Conservation (phyloP, 441 rosid genomes). For the Croton laevigatus region DNA sequence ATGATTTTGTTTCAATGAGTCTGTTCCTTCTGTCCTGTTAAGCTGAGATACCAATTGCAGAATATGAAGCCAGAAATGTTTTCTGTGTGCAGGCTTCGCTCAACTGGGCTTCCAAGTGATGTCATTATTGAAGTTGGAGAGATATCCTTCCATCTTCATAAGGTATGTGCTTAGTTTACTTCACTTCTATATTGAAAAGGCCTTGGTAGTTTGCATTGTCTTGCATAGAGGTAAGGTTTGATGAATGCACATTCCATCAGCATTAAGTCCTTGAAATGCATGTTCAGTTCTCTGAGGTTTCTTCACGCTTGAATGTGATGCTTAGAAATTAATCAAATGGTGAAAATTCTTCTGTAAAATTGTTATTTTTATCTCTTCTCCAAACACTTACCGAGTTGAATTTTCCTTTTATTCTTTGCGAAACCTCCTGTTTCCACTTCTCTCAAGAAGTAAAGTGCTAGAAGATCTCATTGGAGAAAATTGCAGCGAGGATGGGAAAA, state of each 20-base stretch:
- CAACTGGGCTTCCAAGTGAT: constrained; percentile 86
- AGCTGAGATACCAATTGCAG: neutral
- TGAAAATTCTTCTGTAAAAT: neutral
- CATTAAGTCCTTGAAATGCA: neutral
- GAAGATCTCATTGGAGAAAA: constrained; percentile 48
- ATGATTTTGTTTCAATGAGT: neutral
- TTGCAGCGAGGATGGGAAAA: constrained; percentile 36
- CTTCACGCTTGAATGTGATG: neutral
- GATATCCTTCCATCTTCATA: constrained; percentile 72
- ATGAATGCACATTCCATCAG: neutral
- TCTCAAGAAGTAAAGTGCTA: constrained; percentile 72
- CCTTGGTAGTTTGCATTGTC: neutral
- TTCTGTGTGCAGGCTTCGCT: constrained; percentile 56
- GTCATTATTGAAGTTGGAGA: constrained; percentile 68
- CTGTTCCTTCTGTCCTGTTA: neutral
- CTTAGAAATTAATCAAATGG: neutral
- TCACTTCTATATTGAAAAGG: neutral
- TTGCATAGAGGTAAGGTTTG: neutral
- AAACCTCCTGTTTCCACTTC: constrained; percentile 70
- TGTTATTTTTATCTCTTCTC: neutral
- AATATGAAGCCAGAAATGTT: neutral
- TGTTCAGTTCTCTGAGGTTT: neutral
- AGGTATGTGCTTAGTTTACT: constrained; percentile 36
- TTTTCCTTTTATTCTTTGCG: constrained; percentile 4
- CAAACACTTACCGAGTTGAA: neutral